Evolutionary conservation across 2,329 filamentous ascomycete genomes (phyloP).

Genomic region (Colletotrichum eleusines): DNA sequence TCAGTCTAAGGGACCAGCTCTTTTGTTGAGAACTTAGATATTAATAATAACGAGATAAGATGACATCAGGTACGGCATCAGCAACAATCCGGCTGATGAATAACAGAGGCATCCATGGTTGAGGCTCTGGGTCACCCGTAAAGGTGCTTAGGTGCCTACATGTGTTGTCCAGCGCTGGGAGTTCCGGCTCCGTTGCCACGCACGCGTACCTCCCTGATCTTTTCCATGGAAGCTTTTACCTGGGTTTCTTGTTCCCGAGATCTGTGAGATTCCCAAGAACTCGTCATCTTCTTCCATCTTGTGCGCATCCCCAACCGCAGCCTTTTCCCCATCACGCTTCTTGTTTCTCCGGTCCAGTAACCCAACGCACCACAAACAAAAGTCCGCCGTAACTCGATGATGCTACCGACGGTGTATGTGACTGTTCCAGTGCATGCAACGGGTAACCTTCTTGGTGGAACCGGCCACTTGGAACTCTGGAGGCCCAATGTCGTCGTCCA

Average conservation of each 20-base stretch:
- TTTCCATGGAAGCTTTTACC: slow-evolving; percentile 17
- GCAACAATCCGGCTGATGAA: background rate
- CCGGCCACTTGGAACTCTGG: slow-evolving; percentile 43
- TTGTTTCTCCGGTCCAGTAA: slow-evolving; percentile 50
- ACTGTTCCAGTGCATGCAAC: slow-evolving; percentile 67
- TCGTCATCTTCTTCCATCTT: slow-evolving; percentile 61
- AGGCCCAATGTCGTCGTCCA: slow-evolving; percentile 43
- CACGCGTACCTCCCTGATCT: too few relatives aligned
- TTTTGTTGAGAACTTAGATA: background rate
- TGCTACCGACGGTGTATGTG: slow-evolving; percentile 68
- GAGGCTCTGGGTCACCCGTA: too few relatives aligned
- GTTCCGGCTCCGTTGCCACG: too few relatives aligned
- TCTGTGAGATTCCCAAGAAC: slow-evolving; percentile 75
- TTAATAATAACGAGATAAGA: background rate
- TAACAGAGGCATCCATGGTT: background rate
- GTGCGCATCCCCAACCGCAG: slow-evolving; percentile 65
- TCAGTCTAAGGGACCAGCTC: background rate
- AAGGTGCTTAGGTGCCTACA: background rate
- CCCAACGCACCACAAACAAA: slow-evolving; percentile 55
- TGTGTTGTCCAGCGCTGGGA: too few relatives aligned
- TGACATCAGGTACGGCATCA: background rate
- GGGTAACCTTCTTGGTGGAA: slow-evolving; percentile 70
- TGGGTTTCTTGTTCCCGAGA: slow-evolving; percentile 74
- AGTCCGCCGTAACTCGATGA: slow-evolving; percentile 66
- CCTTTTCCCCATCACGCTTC: slow-evolving; percentile 45